These are phyloP conservation scores for Moniliophthora roreri DNA, from an alignment of 1,284 basidiomycete genomes.

Conservation along the genomic window DNA sequence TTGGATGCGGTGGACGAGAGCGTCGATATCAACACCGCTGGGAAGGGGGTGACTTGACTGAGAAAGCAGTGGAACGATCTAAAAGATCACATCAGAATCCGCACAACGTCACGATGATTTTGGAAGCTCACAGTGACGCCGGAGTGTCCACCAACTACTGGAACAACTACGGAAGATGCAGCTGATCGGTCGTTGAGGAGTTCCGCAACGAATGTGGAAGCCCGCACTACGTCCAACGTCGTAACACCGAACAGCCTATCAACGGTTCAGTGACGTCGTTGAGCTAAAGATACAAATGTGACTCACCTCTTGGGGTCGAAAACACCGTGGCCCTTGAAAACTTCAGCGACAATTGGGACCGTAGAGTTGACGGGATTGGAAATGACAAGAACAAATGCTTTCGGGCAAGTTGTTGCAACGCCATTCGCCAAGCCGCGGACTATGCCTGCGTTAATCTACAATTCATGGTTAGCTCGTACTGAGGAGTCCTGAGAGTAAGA, in stretches of 20 bases:
- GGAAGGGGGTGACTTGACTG: conserved; percentile 67
- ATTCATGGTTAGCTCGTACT: conserved; percentile 11
- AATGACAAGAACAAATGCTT: conserved; percentile 94
- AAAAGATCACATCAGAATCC: neutral
- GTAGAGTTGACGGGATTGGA: conserved; percentile 98
- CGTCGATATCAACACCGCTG: conserved; percentile 63
- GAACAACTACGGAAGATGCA: conserved; percentile 61
- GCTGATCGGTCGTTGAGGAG: conserved; percentile 68
- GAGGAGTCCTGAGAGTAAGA: neutral
- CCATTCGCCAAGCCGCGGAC: conserved; percentile 91
- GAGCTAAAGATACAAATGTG: neutral
- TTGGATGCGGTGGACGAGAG: conserved; percentile 85
- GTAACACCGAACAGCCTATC: conserved; percentile 39
- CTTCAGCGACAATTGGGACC: conserved; percentile 95
- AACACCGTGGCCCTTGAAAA: conserved; percentile 90
- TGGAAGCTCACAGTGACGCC: conserved; percentile 64
- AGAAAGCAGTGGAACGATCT: conserved; percentile 91
- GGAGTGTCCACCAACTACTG: conserved; percentile 96
- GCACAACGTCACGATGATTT: neutral
- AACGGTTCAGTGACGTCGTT: neutral
- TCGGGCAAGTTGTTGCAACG: conserved; percentile 84
- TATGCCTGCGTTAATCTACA: conserved; percentile 97
- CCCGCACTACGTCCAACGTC: conserved; percentile 96
- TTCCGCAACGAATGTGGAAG: conserved; percentile 86
- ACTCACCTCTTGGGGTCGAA: conserved; percentile 87